Evolutionary conservation across 2,329 filamentous ascomycete genomes (phyloP).

Genomic region (Diaporthe velutina): DNA sequence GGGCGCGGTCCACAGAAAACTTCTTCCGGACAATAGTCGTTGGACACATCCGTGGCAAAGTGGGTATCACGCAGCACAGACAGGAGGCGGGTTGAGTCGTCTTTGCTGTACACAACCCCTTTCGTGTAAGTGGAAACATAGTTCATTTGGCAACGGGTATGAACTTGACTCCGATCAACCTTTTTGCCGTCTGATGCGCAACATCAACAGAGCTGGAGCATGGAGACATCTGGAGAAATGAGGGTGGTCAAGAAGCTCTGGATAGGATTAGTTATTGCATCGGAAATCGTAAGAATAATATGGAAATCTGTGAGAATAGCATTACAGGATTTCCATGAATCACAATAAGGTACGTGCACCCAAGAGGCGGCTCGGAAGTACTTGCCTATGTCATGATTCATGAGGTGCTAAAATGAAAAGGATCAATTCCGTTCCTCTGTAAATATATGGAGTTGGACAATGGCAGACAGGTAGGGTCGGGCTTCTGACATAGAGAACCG

Average conservation of each 20-base stretch:
- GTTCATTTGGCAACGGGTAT: too few species aligned
- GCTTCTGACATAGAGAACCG: background rate
- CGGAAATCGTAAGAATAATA: background rate
- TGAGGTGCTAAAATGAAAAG: background rate
- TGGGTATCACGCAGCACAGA: background rate
- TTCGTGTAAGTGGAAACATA: background rate
- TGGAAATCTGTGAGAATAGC: too few species aligned
- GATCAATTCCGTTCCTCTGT: background rate
- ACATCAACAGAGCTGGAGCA: too few species aligned
- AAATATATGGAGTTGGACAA: background rate
- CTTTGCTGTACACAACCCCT: background rate
- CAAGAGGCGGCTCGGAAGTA: too few species aligned
- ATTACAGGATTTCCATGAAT: background rate
- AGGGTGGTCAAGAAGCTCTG: too few species aligned
- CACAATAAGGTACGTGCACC: too few species aligned
- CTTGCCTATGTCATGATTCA: background rate
- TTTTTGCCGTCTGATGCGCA: too few species aligned
- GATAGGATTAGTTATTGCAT: background rate
- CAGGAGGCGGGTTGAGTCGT: background rate
- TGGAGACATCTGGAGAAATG: too few species aligned
- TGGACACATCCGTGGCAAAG: background rate
- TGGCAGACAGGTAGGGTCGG: background rate
- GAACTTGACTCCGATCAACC: background rate
- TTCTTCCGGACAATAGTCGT: background rate
- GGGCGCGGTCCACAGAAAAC: background rate